These are phyloP conservation scores for Fomitopsis palustris DNA, from an alignment of 1,284 basidiomycete species.

Conservation along the genomic window DNA sequence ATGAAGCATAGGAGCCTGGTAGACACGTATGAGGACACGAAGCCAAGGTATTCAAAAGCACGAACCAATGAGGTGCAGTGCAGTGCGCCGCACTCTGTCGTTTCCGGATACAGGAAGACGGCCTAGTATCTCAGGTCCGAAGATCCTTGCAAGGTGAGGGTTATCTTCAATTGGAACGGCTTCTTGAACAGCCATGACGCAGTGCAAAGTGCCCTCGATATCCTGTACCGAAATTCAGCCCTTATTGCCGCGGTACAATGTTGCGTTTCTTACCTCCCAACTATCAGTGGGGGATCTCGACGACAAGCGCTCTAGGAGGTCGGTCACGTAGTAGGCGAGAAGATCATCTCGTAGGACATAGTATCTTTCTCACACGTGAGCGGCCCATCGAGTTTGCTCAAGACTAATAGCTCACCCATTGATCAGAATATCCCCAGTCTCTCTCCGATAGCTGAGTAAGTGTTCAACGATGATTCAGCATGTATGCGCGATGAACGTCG, in stretches of 20 bases:
- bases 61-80: constrained; percentile 69
- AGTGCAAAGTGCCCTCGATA: constrained; percentile 82
- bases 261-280: constrained; percentile 63
- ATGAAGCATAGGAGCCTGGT: constrained; percentile 83
- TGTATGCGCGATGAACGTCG: background rate
- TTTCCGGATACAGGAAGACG: constrained; percentile 61
- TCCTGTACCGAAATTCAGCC: constrained; percentile 49
- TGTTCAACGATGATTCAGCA: background rate
- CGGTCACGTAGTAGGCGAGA: constrained; percentile 65
- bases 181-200: constrained; percentile 82
- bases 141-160: constrained; percentile 60
- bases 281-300: constrained; percentile 33
- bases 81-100: constrained; percentile 68
- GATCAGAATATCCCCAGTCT: constrained; percentile 87
- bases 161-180: constrained; percentile 76
- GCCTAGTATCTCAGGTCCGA: constrained; percentile 67
- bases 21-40: too few species aligned
- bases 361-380: constrained; percentile 49
- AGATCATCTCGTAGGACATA: constrained; percentile 84
- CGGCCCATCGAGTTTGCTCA: background rate
- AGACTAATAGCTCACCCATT: constrained; percentile 62
- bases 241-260: background rate
- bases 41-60: constrained; percentile 3
- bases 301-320: constrained; percentile 52
- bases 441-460: constrained; percentile 70